phyloP scores from a whole-genome alignment of 2,329 filamentous ascomycete species.

The Teratosphaeria nubilosa region DNA sequence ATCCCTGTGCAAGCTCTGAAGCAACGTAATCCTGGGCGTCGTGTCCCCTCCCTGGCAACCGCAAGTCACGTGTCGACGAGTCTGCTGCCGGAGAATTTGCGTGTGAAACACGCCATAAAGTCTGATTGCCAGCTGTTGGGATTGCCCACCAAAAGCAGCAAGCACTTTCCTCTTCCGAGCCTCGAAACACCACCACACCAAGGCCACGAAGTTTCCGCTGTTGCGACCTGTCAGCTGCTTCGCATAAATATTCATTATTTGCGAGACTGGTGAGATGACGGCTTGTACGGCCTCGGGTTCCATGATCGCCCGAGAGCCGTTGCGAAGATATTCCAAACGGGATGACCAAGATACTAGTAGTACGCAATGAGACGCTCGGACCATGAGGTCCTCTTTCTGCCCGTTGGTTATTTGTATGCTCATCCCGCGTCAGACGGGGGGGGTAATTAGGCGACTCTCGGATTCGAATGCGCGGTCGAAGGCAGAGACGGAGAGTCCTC shows the following conservation, averaged over 20 bases:
- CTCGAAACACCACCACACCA: background rate
- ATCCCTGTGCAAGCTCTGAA: too few species aligned
- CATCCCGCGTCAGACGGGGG: background rate
- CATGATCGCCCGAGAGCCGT: background rate
- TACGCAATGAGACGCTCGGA: background rate
- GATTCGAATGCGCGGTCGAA: background rate
- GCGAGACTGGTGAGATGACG: background rate
- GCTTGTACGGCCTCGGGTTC: background rate
- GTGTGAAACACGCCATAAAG: background rate
- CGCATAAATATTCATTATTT: background rate
- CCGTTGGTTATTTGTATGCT: background rate
- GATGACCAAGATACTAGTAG: background rate
- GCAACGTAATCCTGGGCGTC: background rate
- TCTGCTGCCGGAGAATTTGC: background rate
- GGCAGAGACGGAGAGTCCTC: background rate
- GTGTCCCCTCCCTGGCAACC: background rate
- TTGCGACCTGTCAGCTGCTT: background rate
- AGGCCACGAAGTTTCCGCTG: background rate
- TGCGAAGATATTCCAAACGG: background rate
- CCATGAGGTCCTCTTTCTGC: background rate
- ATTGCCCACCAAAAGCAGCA: background rate
- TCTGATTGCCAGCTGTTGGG: background rate
- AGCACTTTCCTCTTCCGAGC: background rate
- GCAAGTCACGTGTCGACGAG: background rate
- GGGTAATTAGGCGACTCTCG: too few species aligned